Base-by-base conservation (phyloP, 1,284 basidiomycete species). In the Puccinia polysora region DNA sequence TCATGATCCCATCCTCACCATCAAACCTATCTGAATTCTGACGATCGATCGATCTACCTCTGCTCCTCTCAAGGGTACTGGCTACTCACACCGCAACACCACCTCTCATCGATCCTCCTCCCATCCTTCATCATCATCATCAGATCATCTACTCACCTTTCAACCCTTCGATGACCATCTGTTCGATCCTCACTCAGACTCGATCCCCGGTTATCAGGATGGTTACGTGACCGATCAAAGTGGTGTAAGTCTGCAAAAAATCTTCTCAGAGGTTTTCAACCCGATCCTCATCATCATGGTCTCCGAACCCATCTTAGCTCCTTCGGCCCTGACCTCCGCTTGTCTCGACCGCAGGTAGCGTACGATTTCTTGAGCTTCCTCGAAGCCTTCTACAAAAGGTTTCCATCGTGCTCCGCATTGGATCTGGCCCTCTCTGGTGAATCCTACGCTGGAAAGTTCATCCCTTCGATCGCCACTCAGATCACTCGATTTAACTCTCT, bases 371-470 rank as follows among this genome's bases (percentile, higher is more conserved):
- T 62, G 32, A 43, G 36, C 25, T 62, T 62, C 28, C 30, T 62
- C 12, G 18, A 62, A 45, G 2, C 40, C 12, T 62, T 62, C 30
- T 62, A 62, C 30, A 8, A 40, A 43, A 18, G 40, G 3, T 62
- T 8, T 62, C 59, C 59, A 3, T 45, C 34, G 1, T 20, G 40
- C 38, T 23, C 4, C 20, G 12, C n/a, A 62, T 36, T 62, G 8
- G 30, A 62, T 25, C 30, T 62, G n/a, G 47, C 40, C 12, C 12
- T 62, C 25, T 18, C 59, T 10, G 36, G 36, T 62, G 59, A 62
- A 47, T 62, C 59, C 4, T 62, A 62, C 30, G 59, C 28, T 40
- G 59, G 59, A 20, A 62, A 62, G 32, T 62, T 43, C 32, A 34
- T 45, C 14, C 59, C 59, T 8, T 7, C 59, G 4, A 62, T 62